These are phyloP conservation scores for Fusarium sulawesiense DNA, from an alignment of 2,329 filamentous ascomycete species.

Conservation along the genomic window DNA sequence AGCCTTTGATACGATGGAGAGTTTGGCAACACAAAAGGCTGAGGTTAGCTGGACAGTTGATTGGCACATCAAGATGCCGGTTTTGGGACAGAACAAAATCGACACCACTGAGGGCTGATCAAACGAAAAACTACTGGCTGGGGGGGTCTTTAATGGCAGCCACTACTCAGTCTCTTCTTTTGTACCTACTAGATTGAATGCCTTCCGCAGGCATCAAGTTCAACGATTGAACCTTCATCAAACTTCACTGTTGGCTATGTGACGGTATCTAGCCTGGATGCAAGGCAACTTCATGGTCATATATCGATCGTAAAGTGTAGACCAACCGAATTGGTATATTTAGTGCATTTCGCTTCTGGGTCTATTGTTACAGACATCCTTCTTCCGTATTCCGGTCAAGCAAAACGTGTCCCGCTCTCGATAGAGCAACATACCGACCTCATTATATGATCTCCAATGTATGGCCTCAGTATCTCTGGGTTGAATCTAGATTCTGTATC, in stretches of 20 bases:
- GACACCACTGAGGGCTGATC: no score
- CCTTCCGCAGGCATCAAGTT: not conserved
- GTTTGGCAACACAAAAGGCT: not conserved
- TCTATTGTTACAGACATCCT: not conserved
- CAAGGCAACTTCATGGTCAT: not conserved
- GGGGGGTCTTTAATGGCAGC: not conserved
- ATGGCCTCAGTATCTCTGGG: slow-evolving; percentile 3
- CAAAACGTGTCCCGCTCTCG: not conserved
- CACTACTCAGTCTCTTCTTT: not conserved
- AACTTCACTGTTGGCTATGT: not conserved
- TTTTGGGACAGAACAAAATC: not conserved
- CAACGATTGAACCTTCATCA: not conserved
- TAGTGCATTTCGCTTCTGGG: not conserved
- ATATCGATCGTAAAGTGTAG: not conserved
- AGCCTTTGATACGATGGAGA: no score
- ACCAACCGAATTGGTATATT: not conserved
- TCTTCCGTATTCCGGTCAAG: not conserved
- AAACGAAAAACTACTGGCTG: not conserved
- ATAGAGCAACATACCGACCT: not conserved
- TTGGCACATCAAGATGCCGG: not conserved
- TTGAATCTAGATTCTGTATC: not conserved
- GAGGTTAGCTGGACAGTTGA: not conserved
- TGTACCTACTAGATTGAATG: not conserved
- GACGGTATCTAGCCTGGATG: not conserved
- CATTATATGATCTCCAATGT: not conserved